These are phyloP conservation scores for Monascus ruber DNA, from an alignment of 2,329 filamentous ascomycete species.

Conservation along the genomic window DNA sequence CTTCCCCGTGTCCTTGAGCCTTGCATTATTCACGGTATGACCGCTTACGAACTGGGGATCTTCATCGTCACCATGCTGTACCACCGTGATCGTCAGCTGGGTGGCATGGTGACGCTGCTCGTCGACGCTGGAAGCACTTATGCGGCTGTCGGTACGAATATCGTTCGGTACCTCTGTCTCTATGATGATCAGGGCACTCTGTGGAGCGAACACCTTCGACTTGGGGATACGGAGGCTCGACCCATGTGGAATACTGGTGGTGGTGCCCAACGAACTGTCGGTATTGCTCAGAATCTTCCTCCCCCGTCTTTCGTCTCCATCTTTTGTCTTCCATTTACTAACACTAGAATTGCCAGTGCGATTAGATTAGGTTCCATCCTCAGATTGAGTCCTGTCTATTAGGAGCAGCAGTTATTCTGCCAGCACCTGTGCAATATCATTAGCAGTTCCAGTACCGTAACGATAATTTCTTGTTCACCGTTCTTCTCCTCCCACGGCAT, in stretches of 20 bases:
- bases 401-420: too few species aligned
- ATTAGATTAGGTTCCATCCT: too few species aligned
- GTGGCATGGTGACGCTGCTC: slow-evolving; percentile 5
- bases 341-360: too few species aligned
- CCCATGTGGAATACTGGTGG: not conserved
- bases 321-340: too few species aligned
- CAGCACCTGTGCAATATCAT: too few species aligned
- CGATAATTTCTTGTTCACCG: too few species aligned
- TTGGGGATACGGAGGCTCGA: not conserved
- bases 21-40: not conserved
- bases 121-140: slow-evolving; percentile 3
- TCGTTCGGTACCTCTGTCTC: not conserved
- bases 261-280: not conserved
- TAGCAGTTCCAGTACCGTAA: too few species aligned
- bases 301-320: too few species aligned
- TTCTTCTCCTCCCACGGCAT: too few species aligned
- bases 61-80: slow-evolving; percentile 3
- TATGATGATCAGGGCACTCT: not conserved
- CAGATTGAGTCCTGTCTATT: too few species aligned
- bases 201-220: not conserved
- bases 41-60: slow-evolving; percentile 6
- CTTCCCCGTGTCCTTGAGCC: not conserved
- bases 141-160: not conserved
- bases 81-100: slow-evolving; percentile 5
- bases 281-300: not conserved